These are phyloP conservation scores for Phytopythium aichiense DNA, from an alignment of 352 stramenopile genomes.

Conservation along the genomic window DNA sequence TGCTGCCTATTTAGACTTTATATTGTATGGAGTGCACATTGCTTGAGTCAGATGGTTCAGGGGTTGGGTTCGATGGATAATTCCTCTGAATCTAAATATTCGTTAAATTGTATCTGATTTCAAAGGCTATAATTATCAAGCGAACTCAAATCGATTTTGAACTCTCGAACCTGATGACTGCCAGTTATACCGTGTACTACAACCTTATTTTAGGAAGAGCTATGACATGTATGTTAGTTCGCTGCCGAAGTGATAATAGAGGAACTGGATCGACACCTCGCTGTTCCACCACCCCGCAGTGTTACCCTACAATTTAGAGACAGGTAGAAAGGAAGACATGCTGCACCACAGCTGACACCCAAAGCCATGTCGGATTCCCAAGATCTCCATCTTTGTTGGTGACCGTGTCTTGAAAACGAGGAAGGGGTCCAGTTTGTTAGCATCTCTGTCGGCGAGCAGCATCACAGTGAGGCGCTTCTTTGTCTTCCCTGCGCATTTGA, in stretches of 20 bases:
- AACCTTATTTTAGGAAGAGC: too few relatives aligned
- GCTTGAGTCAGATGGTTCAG: too few relatives aligned
- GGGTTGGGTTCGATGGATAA: too few relatives aligned
- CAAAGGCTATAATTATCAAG: too few relatives aligned
- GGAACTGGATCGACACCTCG: not conserved
- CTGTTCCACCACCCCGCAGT: not conserved
- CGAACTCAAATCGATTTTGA: too few relatives aligned
- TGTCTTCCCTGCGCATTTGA: not conserved
- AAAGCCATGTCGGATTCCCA: not conserved
- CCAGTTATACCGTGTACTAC: too few relatives aligned
- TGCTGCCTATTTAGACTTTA: too few relatives aligned
- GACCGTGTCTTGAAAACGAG: not conserved
- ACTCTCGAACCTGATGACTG: too few relatives aligned
- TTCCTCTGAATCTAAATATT: too few relatives aligned
- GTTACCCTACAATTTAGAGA: not conserved
- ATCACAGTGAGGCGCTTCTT: not conserved
- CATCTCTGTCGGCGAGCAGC: not conserved
- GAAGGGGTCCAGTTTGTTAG: not conserved
- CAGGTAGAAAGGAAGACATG: too few relatives aligned
- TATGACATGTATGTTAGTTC: not conserved
- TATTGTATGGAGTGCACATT: too few relatives aligned
- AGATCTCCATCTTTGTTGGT: not conserved
- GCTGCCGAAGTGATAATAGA: not conserved
- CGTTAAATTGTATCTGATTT: too few relatives aligned
- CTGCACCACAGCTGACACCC: not conserved